These are phyloP conservation scores for Ziziphus jujuba DNA, from an alignment of 306 rosid genomes.

Conservation along the genomic window DNA sequence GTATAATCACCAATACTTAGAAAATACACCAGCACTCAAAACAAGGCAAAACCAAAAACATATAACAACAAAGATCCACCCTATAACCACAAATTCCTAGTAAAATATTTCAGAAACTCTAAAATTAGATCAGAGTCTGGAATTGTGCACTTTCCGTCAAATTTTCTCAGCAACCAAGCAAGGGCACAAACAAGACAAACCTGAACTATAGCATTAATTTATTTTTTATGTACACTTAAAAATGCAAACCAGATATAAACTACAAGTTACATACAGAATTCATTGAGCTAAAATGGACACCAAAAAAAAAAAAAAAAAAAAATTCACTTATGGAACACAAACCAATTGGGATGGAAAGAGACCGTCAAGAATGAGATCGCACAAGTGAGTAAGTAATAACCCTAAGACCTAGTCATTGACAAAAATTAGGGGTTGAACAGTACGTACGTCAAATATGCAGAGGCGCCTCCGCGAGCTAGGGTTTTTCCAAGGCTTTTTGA, in stretches of 20 bases:
- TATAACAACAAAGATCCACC: too few species aligned
- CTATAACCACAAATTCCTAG: too few species aligned
- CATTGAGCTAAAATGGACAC: neutral
- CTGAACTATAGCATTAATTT: neutral
- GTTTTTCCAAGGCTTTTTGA: neutral
- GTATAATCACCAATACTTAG: too few species aligned
- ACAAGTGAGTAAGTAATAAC: too few species aligned
- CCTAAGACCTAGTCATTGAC: too few species aligned
- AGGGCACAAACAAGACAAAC: neutral
- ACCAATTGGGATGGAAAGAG: neutral
- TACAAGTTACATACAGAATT: too few species aligned
- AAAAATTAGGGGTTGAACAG: neutral
- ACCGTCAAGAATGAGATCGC: neutral
- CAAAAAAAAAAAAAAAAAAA: neutral
- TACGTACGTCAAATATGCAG: neutral
- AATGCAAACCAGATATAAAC: neutral
- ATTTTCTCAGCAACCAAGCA: conserved; percentile 4
- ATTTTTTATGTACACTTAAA: neutral
- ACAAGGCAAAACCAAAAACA: too few species aligned
- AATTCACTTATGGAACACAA: neutral
- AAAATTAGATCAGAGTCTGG: neutral
- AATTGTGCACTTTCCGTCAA: neutral
- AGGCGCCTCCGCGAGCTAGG: conserved; percentile 16
- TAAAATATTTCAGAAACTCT: too few species aligned
- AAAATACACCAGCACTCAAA: too few species aligned